phyloP scores from a whole-genome alignment of 2,329 filamentous ascomycete species.

The Tolypocladium album region DNA sequence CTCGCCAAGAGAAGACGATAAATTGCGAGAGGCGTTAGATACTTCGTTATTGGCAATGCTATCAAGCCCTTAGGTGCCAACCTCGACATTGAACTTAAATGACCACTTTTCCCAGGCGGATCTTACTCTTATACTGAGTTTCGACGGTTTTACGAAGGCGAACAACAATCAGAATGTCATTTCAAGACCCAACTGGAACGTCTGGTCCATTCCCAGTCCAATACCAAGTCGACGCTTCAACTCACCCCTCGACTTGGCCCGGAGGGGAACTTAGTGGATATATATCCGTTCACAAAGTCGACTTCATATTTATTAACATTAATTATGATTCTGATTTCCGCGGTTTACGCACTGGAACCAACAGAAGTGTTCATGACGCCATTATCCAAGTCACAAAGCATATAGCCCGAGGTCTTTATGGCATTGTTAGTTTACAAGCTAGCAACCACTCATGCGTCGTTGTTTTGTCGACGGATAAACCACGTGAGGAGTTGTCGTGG shows the following conservation, averaged over 20 bases:
- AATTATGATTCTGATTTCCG: background rate
- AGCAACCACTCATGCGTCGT: slow-evolving; percentile 1
- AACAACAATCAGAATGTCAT: background rate
- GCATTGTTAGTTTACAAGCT: background rate
- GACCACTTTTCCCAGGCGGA: background rate
- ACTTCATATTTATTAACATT: background rate
- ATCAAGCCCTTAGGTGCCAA: background rate
- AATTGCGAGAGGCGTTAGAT: background rate
- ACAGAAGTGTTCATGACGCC: background rate
- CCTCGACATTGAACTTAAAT: background rate
- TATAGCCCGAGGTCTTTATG: background rate
- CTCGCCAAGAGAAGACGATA: background rate
- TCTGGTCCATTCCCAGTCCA: background rate
- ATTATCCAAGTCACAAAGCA: background rate
- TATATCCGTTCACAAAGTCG: background rate
- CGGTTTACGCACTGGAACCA: background rate
- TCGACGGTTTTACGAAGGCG: no score
- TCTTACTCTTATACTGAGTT: background rate
- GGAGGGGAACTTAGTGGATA: background rate
- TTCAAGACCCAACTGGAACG: background rate
- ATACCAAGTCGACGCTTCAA: background rate
- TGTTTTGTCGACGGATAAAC: background rate
- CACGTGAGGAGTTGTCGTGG: background rate
- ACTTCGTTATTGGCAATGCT: background rate
- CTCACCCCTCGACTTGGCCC: background rate